Base-by-base conservation (phyloP, 192 early-diverging fungal species). In the Funneliformis mosseae region DNA sequence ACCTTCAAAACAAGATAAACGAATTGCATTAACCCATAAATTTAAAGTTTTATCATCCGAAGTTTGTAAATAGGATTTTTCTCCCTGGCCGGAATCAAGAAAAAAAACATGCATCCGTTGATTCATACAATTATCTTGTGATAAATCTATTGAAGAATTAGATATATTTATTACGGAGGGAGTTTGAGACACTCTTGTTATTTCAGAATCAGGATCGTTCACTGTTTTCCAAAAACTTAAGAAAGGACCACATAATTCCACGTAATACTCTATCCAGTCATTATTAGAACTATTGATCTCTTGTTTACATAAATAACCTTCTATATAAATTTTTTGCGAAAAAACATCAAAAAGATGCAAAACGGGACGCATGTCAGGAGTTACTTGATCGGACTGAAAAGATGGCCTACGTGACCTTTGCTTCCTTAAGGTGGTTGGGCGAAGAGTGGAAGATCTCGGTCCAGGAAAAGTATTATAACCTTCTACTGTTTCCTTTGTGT, bases 1-100 rank as follows among this genome's bases (percentile, higher is more conserved):
- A 21, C 89, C 89, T 83, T 95, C 94, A 69, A 90, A 95, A 81
- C 92, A 92, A 25, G 91, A 88, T 18, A 95, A 87, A 18, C 93
- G 89, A 73, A 94, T 89, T 1, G 92, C 91, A 43, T 87, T 86
- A 27, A 94, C 87, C 93, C 94, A 95, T 63, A 87, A 85, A 80
- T 91, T 87, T 85, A 90, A 89, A 12, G 82, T 87, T 23, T 84
- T 81, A 38, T 87, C 84, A 25, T 90, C 87, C 16, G 88, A 83
- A 0, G 89, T 85, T 72, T 93, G 91, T 41, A 91, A 68, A 42
- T 79, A 78, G 21, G 41, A 78, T 48, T 48, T 79, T 43, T 83
- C 76, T 16, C 82, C 81, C 39, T 84, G 79, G 9, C 79, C 83
- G 38, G 80, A 74, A 63, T 83, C 75, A 76, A 93, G 88, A 45